Base-by-base conservation (phyloP, 495 filamentous ascomycete genomes). In the Bryoglossum gracile region DNA sequence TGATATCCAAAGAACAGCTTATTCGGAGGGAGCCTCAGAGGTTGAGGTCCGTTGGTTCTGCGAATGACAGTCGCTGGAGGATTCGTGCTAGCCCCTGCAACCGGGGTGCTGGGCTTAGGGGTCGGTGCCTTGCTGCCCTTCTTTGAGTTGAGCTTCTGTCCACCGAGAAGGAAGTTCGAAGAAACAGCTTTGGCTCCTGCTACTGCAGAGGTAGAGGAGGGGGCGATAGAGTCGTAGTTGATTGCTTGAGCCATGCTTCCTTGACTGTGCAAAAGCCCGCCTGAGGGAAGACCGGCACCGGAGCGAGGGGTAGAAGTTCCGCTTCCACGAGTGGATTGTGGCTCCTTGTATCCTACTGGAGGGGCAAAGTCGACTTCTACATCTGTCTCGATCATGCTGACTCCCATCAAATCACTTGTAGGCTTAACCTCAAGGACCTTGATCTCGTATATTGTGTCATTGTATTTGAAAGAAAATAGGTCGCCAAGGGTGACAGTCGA, bases 1-100 rank as follows among this genome's bases (percentile, higher is more conserved):
- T 92, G 81, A 58, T 97, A 98, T 9, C 92, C 92, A 54, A 98
- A 92, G 70, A 98, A 98, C 5, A 98, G 70, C 60, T 95, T 91
- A 48, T 91, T 90, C 0, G 83, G 85, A 2, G 88, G 80, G 42
- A 98, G 66, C 17, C 92, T 78, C 8, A 98, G 72, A 2, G 92
- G 92, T 59, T 91, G 85, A 0, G 91, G 90, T 2, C 90, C 76
- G 58, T 92, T 90, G 14, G 68, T 82, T 38, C 76, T 67, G 32
- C 80, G 65, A 30, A 67, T 64, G 3, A 71, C 65, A 10, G 63
- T 19, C 0, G 57, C 55, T 4, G 72, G 66, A 34, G 71, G 62
- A 56, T 84, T 86, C 0, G 78, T 74, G 2, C 82, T 84, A 13
- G 73, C 59, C 2, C 85, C 85, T 1, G 84, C 80, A 3, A 87